Evolutionary conservation across 305 asterid genomes (phyloP).

Genomic region (Fraxinus floribunda): DNA sequence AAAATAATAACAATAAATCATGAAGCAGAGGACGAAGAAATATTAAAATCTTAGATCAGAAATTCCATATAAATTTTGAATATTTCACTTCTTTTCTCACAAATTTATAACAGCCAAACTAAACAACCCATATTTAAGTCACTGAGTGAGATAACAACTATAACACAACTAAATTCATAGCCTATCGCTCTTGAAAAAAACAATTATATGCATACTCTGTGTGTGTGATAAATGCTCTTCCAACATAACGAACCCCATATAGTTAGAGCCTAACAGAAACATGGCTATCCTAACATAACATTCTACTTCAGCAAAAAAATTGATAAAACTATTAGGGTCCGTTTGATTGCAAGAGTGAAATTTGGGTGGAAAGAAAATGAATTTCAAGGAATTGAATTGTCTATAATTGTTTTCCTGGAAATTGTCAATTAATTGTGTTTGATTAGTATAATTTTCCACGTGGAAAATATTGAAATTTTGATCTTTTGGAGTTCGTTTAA

Average conservation of each 20-base stretch:
- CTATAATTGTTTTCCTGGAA: too few species aligned
- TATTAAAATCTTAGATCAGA: conserved; percentile 3
- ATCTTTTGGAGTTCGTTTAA: too few species aligned
- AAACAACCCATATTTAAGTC: neutral
- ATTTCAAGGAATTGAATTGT: too few species aligned
- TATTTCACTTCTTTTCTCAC: neutral
- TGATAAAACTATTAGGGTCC: neutral
- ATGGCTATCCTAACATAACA: neutral
- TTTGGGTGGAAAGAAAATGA: too few species aligned
- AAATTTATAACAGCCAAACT: conserved; percentile 2
- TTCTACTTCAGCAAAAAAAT: neutral
- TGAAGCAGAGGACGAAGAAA: neutral
- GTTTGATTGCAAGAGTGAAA: too few species aligned
- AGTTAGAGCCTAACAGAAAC: conserved; percentile 6
- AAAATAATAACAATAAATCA: neutral
- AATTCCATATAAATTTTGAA: neutral
- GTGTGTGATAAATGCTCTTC: conserved; percentile 7
- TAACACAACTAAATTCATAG: neutral
- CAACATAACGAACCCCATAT: neutral
- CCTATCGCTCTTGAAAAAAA: neutral
- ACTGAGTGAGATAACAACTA: conserved; percentile 15
- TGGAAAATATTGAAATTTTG: too few species aligned
- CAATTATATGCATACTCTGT: neutral
- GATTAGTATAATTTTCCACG: too few species aligned
- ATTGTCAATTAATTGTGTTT: too few species aligned